Percentiles rank a stretch among this genome's conserved stretches.
phyloP scores from a whole-genome alignment of 2,329 filamentous ascomycete genomes.

The Alternaria tenuissima region DNA sequence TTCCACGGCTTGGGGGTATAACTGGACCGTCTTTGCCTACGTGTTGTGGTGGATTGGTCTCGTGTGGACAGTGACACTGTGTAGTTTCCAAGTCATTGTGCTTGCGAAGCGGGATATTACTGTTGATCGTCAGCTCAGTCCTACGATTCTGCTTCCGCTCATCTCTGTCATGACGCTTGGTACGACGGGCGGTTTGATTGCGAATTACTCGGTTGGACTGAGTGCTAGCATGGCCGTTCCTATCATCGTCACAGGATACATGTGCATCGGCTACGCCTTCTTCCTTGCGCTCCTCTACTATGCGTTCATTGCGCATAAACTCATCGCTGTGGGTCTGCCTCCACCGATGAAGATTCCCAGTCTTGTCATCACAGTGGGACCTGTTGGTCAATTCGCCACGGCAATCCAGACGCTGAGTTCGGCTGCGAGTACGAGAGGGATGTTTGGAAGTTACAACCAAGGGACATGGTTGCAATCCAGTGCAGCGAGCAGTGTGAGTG shows the following conservation, averaged over 20 bases:
- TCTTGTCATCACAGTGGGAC: slow-evolving; percentile 23
- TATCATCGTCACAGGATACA: slow-evolving; percentile 26
- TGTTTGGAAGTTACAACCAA: slow-evolving; percentile 22
- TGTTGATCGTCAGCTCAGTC: slow-evolving; percentile 17
- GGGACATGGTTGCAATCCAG: slow-evolving; percentile 23
- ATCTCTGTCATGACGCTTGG: slow-evolving; percentile 29
- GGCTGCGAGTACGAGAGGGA: slow-evolving; percentile 17
- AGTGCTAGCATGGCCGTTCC: slow-evolving; percentile 24
- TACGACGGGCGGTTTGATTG: slow-evolving; percentile 24
- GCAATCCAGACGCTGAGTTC: slow-evolving; percentile 25
- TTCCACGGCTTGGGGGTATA: slow-evolving; percentile 70
- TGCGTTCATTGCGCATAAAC: slow-evolving; percentile 20
- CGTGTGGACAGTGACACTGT: slow-evolving; percentile 28
- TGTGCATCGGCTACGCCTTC: slow-evolving; percentile 27
- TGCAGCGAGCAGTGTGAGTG: slow-evolving; percentile 21
- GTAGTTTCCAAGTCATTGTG: slow-evolving; percentile 19
- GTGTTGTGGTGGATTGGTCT: slow-evolving; percentile 34
- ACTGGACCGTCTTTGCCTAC: slow-evolving; percentile 63
- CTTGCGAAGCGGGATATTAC: slow-evolving; percentile 23
- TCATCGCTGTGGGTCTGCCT: slow-evolving; percentile 27
- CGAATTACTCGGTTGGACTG: slow-evolving; percentile 21
- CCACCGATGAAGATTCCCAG: slow-evolving; percentile 18
- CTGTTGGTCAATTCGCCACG: slow-evolving; percentile 30
- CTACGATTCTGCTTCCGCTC: slow-evolving; percentile 26
- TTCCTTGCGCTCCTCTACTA: slow-evolving; percentile 29